Conservation (phyloP, 345 rosid genomes). For the Linum usitatissimum region DNA sequence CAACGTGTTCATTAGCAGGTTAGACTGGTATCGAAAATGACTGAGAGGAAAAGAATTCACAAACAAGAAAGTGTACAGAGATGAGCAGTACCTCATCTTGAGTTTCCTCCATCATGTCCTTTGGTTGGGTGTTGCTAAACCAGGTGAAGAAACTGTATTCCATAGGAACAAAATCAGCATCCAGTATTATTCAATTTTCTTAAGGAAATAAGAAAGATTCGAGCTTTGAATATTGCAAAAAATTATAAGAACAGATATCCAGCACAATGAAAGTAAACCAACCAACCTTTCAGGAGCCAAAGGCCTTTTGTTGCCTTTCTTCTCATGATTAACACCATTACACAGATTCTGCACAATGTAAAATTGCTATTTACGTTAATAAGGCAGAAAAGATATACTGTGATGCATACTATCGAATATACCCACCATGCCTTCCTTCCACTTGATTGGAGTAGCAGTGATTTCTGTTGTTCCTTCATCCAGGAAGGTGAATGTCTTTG, state of each 20-base stretch:
- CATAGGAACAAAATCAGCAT: background rate
- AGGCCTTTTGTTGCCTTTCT: conserved; percentile 14
- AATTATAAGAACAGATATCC: background rate
- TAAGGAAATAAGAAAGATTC: too few relatives aligned
- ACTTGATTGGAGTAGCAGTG: conserved; percentile 16
- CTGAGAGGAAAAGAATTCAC: background rate
- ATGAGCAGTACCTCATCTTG: conserved; percentile 16
- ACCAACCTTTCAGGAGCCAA: conserved; percentile 10
- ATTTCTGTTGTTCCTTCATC: conserved; percentile 17
- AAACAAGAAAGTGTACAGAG: background rate
- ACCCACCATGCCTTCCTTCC: conserved; percentile 23
- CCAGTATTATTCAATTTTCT: background rate
- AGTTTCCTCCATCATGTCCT: conserved; percentile 1
- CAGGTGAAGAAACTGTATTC: conserved; percentile 18
- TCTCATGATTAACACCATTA: conserved; percentile 16
- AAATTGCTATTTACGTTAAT: background rate
- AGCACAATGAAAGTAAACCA: too few relatives aligned
- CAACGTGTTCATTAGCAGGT: background rate
- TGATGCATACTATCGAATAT: background rate
- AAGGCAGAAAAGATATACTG: background rate
- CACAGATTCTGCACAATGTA: conserved; percentile 10
- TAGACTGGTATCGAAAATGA: background rate
- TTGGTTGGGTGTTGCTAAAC: conserved; percentile 13
- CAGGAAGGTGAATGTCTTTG: conserved; percentile 15
- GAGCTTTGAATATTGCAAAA: too few relatives aligned